Conservation (phyloP, 75 land plant genomes). For the Sequoia sempervirens region DNA sequence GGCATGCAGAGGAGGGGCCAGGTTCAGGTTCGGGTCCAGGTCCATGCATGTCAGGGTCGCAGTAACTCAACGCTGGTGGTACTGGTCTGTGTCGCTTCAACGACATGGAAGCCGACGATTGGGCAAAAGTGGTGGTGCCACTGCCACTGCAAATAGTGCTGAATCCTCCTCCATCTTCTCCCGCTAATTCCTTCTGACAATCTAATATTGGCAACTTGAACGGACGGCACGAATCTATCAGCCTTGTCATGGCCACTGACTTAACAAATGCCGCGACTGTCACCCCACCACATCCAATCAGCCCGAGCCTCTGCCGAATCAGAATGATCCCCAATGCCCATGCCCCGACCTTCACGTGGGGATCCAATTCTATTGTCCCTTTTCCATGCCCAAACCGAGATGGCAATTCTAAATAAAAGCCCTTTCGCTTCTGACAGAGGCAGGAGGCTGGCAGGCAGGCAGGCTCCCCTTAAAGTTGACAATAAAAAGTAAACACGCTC, state of each 20-base stretch:
- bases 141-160: background rate
- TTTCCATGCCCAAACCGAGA: background rate
- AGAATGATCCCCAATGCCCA: background rate
- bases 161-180: background rate
- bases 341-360: background rate
- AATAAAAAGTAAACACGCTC: background rate
- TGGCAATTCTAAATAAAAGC: background rate
- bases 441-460: background rate
- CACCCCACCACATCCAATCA: background rate
- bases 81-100: background rate
- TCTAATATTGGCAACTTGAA: slow-evolving; percentile 8
- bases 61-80: background rate
- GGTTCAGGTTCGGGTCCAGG: background rate
- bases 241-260: slow-evolving; percentile 1
- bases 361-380: background rate
- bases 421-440: background rate
- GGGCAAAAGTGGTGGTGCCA: background rate
- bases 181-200: slow-evolving; percentile 8
- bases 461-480: background rate
- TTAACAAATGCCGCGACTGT: background rate
- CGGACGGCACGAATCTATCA: slow-evolving; percentile 5
- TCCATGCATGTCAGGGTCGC: slow-evolving; percentile 3
- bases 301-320: background rate
- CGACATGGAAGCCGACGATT: background rate
- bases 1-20: background rate